phyloP scores from a whole-genome alignment of 202 grass and related monocot genomes.

The Brachypodium distachyon region DNA sequence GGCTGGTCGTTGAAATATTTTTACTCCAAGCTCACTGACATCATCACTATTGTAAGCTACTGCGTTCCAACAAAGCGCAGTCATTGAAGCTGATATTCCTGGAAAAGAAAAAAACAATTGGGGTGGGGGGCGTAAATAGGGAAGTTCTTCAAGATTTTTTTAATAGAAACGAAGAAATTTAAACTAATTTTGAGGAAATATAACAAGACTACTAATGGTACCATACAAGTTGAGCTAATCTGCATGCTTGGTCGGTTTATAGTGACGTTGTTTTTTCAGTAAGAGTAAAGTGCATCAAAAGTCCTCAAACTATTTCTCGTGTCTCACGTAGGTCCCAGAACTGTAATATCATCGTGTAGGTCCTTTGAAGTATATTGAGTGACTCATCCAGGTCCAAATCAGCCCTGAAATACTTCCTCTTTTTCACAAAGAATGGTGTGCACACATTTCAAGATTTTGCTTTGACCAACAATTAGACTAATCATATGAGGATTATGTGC shows the following conservation, averaged over 20 bases:
- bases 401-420: too few relatives aligned
- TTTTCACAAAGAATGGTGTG: too few relatives aligned
- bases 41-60: slow-evolving; percentile 82
- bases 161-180: background rate
- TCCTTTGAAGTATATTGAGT: too few relatives aligned
- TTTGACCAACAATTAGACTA: too few relatives aligned
- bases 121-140: background rate
- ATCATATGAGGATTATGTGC: too few relatives aligned
- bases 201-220: background rate
- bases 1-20: slow-evolving; percentile 91
- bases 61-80: slow-evolving; percentile 72
- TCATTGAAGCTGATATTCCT: slow-evolving; percentile 85
- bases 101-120: slow-evolving; percentile 16
- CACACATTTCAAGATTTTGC: too few relatives aligned
- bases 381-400: too few relatives aligned
- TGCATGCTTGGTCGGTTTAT: background rate
- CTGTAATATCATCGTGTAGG: too few relatives aligned
- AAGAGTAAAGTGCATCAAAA: too few relatives aligned
- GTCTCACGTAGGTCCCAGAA: too few relatives aligned
- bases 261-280: background rate
- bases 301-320: too few relatives aligned
- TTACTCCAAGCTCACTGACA: slow-evolving; percentile 69
- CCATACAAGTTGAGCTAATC: background rate
- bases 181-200: background rate
- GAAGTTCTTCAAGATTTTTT: background rate